Conservation (phyloP, 139 green algal genomes). For the Haematococcus sp. region DNA sequence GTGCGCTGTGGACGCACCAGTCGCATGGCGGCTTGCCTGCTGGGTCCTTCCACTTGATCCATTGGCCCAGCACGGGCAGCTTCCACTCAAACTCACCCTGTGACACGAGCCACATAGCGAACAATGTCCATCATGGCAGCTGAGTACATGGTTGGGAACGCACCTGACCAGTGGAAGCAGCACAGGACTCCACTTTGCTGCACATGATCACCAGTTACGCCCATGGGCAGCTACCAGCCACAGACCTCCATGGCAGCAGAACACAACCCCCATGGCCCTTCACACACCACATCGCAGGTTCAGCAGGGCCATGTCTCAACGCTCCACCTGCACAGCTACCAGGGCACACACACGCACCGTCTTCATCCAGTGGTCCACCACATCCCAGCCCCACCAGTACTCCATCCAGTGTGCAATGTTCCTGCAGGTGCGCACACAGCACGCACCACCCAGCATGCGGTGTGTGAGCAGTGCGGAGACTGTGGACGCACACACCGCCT, state of each 20-base stretch:
- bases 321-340: too few species aligned
- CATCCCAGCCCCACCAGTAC: slow-evolving; percentile 66
- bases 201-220: background rate
- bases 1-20: slow-evolving; percentile 38
- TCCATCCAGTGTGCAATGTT: slow-evolving; percentile 42
- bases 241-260: too few species aligned
- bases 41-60: slow-evolving; percentile 40
- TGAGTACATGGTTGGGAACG: too few species aligned
- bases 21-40: slow-evolving; percentile 50
- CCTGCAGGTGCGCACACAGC: background rate
- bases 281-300: too few species aligned
- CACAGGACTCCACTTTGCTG: too few species aligned
- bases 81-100: slow-evolving; percentile 56
- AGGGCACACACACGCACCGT: slow-evolving; percentile 17
- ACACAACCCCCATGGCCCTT: too few species aligned
- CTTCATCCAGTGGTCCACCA: slow-evolving; percentile 56
- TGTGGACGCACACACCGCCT: too few species aligned
- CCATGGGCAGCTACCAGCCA: background rate
- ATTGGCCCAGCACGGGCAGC: slow-evolving; percentile 48
- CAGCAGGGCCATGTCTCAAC: too few species aligned
- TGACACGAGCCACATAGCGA: background rate
- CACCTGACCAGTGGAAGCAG: background rate
- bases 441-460: too few species aligned
- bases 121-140: too few species aligned
- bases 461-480: too few species aligned